Evolutionary conservation across 2,329 filamentous ascomycete genomes (phyloP), one percentile per base, ranked within the genome.

Genomic region (Ophidiomyces ophidiicola): DNA sequence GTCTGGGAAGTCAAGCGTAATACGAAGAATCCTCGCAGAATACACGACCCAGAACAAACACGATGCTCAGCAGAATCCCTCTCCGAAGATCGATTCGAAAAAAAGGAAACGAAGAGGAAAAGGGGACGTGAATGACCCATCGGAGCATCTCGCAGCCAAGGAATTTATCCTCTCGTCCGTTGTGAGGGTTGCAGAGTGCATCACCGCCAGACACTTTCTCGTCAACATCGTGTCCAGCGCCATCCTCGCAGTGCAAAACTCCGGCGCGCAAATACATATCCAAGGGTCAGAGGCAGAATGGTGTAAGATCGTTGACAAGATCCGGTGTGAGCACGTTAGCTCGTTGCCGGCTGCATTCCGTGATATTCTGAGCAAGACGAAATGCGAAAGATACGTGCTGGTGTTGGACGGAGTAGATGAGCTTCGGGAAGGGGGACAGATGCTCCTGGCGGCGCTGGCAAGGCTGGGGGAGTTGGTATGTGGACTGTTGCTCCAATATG

Each of bases 341-440:
- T 75, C 82, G 37, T 65, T 96, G 46, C 71, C 73, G 1, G 81
- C 84, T 18, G 76, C 87, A 51, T 64, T 96, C 42, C 71, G 57
- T 29, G 58, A 59, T 38, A 57, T 63, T 38, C 52, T 66, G 33
- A 52, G 51, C 28, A 50, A 53, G 21, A 45, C 42, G 10, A 36
- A 47, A 12, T 44, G 44, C 28, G 39, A 60, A 26, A 76, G 79
- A 47, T 86, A 94, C 50, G 77, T 88, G 6, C 61, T 96, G 42
- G 82, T 94, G 7, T 71, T 96, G 46, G 90, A 96, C 64, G 83
- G 77, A 7, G 79, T 96, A 42, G 88, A 96, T 57, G 74, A 71
- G 46, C 82, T 94, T 57, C 71, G 80, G 52, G 88, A 96, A 53
- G 76, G 81, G 4, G 76, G 82, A 4, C 71, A 76, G 2, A 93